These are phyloP conservation scores for Guyanaporus albipodus DNA, from an alignment of 768 basidiomycete genomes.

Conservation along the genomic window DNA sequence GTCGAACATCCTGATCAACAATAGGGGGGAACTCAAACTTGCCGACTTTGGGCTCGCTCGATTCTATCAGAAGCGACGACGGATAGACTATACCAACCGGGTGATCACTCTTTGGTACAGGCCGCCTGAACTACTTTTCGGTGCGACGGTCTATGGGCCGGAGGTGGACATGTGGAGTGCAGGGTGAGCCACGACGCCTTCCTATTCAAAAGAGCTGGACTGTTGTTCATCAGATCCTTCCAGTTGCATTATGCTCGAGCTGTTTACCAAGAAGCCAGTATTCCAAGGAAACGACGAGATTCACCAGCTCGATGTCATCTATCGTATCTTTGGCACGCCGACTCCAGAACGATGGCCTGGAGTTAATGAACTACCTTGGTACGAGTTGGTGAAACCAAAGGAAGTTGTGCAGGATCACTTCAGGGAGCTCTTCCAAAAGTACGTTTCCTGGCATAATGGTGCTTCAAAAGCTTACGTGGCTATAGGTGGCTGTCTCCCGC, in stretches of 20 bases:
- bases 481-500: slow-evolving; percentile 81
- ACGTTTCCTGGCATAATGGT: slow-evolving; percentile 16
- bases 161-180: slow-evolving; percentile 99
- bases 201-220: not conserved
- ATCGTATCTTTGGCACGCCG: slow-evolving; percentile 88
- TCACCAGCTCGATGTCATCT: slow-evolving; percentile 91
- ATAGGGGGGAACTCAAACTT: slow-evolving; percentile 88
- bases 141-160: slow-evolving; percentile 93
- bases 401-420: slow-evolving; percentile 72
- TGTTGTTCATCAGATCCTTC: not conserved
- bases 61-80: slow-evolving; percentile 88
- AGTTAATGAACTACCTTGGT: slow-evolving; percentile 88
- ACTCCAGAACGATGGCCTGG: slow-evolving; percentile 78
- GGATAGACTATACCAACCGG: slow-evolving; percentile 96
- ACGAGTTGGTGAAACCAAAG: slow-evolving; percentile 93
- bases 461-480: not conserved
- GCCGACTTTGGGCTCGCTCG: slow-evolving; percentile 97
- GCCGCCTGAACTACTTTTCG: slow-evolving; percentile 91
- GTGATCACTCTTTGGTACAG: slow-evolving; percentile 99
- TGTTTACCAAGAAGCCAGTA: slow-evolving; percentile 93
- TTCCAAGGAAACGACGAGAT: slow-evolving; percentile 99
- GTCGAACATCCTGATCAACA: slow-evolving; percentile 93
- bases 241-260: slow-evolving; percentile 98
- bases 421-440: slow-evolving; percentile 84
- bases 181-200: slow-evolving; percentile 50